Evolutionary conservation across 805 yeast genomes (phyloP), one percentile per base, ranked within the genome.

Genomic region (Candida nemodendra): DNA sequence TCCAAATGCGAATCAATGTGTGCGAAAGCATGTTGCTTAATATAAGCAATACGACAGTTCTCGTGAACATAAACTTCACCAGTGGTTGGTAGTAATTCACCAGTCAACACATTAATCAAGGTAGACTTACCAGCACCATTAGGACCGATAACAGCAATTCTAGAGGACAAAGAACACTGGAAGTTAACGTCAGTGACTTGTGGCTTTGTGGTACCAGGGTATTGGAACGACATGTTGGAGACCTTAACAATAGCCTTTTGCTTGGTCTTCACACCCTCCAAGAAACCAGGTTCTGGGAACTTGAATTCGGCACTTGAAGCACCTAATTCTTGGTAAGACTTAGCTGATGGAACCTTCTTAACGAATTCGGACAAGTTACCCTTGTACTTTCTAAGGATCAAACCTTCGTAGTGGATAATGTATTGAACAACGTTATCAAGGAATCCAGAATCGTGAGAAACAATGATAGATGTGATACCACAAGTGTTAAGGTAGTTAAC

Each of bases 91-190:
- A 93, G 78, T 65, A 93, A 84, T 80, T 93, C 99, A 87, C 99
- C 99, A 56, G 99, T 93, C 75, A 93, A 84, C 49, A 93, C 97
- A 69, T 93, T 93, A 71, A 93, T 91, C 76, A 93, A 81, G 61
- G 99, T 93, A 53, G 99, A 91, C 75, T 93, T 93, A 84, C 99
- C 99, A 68, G 99, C 99, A 87, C 99, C 99, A 75, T 93, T 93
- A 73, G 99, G 99, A 74, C 99, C 99, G 78, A 93, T 91, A 69
- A 93, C 98, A 59, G 99, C 99, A 86, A 93, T 93, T 84, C 99
- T 91, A 32, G 99, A 91, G 49, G 98, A 91, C 66, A 93, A 79
- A 52, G 99, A 93, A 81, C 96, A 89, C 80, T 93, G 98, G 97
- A 93, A 93, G 71, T 83, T 82, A 59, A 93, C 82, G 74, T 86